Conservation (phyloP, 2,329 filamentous ascomycete genomes). For the Aureobasidium vineae region DNA sequence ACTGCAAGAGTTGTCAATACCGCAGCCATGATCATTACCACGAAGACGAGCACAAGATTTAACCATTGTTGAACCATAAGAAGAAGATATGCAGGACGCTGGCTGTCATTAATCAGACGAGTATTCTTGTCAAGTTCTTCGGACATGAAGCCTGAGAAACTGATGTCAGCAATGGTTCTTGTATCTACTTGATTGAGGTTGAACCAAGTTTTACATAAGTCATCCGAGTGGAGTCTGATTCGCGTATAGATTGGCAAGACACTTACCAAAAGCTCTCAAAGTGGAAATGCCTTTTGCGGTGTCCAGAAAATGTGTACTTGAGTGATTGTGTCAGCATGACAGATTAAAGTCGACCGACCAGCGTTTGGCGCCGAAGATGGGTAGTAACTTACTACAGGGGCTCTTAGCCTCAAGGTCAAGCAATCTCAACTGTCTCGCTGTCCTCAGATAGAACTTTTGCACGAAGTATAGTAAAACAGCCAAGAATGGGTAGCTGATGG, state of each 20-base stretch:
- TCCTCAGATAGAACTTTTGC: conserved; percentile 49
- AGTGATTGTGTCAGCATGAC: conserved; percentile 44
- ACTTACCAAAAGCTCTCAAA: conserved; percentile 54
- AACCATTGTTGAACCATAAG: conserved; percentile 49
- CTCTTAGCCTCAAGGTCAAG: conserved; percentile 54
- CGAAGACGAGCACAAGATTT: conserved; percentile 43
- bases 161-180: conserved; percentile 38
- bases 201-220: neutral
- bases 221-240: too few species aligned
- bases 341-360: neutral
- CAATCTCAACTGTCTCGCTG: conserved; percentile 52
- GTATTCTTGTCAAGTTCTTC: conserved; percentile 35
- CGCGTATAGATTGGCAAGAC: neutral
- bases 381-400: conserved; percentile 47
- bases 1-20: conserved; percentile 39
- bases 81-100: conserved; percentile 48
- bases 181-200: neutral
- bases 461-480: conserved; percentile 48
- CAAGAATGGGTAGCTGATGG: conserved; percentile 39
- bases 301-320: conserved; percentile 52
- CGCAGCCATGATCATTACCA: conserved; percentile 39
- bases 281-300: conserved; percentile 50
- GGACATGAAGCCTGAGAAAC: conserved; percentile 49
- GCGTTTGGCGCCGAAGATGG: too few species aligned
- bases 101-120: conserved; percentile 42